A percentile compares a stretch with the other conserved stretches of the same genome.
phyloP scores from a whole-genome alignment of 306 rosid species.

The Phaseolus lunatus region DNA sequence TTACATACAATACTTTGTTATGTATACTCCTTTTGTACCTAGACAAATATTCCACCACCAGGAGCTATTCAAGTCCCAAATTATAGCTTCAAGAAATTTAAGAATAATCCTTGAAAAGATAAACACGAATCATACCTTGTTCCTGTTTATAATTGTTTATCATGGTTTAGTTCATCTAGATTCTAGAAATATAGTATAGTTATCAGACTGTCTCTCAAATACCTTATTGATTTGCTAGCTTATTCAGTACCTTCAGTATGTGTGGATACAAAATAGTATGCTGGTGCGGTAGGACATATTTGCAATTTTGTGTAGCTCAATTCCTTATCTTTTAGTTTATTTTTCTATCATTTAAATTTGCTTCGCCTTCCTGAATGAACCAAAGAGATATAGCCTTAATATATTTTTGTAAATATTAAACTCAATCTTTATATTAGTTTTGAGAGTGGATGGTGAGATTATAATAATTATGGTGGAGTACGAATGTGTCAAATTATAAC shows the following conservation, averaged over 20 bases:
- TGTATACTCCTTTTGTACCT: conserved; percentile 29
- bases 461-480: conserved; percentile 23
- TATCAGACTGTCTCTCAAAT: conserved; percentile 5
- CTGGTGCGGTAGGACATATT: not conserved
- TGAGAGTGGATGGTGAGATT: conserved; percentile 23
- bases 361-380: conserved; percentile 30
- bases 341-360: conserved; percentile 6
- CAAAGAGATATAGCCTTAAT: conserved; percentile 4
- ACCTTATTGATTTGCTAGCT: conserved; percentile 14
- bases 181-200: not conserved
- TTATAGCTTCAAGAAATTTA: conserved; percentile 24
- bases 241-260: conserved; percentile 12
- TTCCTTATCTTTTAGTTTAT: conserved; percentile 33
- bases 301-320: conserved; percentile 30
- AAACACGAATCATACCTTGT: conserved; percentile 12
- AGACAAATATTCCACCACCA: not conserved
- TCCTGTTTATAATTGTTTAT: conserved; percentile 26
- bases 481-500: not conserved
- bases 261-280: conserved; percentile 25
- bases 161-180: conserved; percentile 32
- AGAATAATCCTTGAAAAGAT: conserved; percentile 21
- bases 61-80: conserved; percentile 32
- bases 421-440: conserved; percentile 38
- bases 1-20: conserved; percentile 32
- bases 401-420: conserved; percentile 28